Base-by-base conservation (phyloP, 129 eudicot genomes). In the Sambucus nigra region DNA sequence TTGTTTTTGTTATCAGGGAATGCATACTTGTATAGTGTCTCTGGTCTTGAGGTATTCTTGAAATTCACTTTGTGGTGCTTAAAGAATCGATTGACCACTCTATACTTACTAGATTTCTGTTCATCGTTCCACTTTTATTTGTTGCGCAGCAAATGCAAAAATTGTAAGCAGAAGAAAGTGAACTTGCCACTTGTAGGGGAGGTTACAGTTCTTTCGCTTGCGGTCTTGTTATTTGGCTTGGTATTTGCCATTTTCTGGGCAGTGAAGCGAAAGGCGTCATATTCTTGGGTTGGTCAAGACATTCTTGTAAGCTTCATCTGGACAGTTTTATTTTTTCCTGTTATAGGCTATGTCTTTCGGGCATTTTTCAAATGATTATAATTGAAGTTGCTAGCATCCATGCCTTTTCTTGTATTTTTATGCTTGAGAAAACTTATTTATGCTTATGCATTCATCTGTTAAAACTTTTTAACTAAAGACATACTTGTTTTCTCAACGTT, bases 271-370 rank as follows among this genome's bases (percentile, higher is more conserved):
- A 77, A 66, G 67, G 76, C 63, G 60, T 73, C 88, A 14, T 82
- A 70, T 66, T 68, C 95, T 40, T 91, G 98, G 98, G 65, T 82
- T 42, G 98, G 98, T 25, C 98, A 91, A 79, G 98, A 91, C 61
- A 64, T 82, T 69, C 89, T 91, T 51, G 98, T 91, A 74, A 91
- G 95, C 51, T 65, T 47, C 57, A 26, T 25, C 53, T 55, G 8
- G 19, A 25, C 50, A 11, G 25, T n/a, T 27, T 8, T 29, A 4
- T 29, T 29, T 29, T 29, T 29, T 35, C 3, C 31, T 25, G 32
- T 54, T 41, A 25, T 21, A 18, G 23, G 16, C 13, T 58, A 50
- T 12, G 52, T 33, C 27, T 18, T 55, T 31, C 19, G 2, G 39
- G 24, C 1, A 46, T 53, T 38, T 56, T 18, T n/a, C n/a, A n/a